Evolutionary conservation across 352 stramenopile genomes (phyloP).

Genomic region (Pythium angustatum): DNA sequence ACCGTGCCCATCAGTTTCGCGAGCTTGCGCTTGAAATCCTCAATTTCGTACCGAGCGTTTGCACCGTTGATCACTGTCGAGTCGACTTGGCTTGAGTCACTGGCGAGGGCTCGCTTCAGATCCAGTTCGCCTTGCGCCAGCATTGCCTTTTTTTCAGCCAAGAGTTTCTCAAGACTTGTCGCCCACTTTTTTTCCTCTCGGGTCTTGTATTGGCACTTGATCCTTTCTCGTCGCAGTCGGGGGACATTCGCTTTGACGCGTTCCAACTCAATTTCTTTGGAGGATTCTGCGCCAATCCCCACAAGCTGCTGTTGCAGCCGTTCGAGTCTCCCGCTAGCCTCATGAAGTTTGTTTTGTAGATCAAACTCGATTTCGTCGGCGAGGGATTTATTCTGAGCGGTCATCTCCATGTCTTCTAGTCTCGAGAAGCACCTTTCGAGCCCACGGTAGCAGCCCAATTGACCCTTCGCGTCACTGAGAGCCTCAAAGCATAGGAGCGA

Average conservation of each 20-base stretch:
- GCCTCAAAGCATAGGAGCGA: conserved; percentile 57
- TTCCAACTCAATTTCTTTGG: conserved; percentile 61
- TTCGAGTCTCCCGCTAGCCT: conserved; percentile 39
- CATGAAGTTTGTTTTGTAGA: conserved; percentile 49
- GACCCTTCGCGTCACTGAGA: conserved; percentile 39
- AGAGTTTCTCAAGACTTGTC: conserved; percentile 50
- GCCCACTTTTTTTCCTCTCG: conserved; percentile 59
- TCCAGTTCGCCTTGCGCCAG: conserved; percentile 61
- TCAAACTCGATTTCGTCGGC: conserved; percentile 73
- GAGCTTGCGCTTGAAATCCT: conserved; percentile 79
- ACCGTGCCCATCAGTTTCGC: conserved; percentile 66
- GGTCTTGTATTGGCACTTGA: conserved; percentile 56
- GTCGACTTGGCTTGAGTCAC: conserved; percentile 66
- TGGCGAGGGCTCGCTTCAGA: conserved; percentile 63
- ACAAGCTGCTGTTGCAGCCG: conserved; percentile 59
- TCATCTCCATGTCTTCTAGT: conserved; percentile 58
- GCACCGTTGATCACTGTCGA: conserved; percentile 61
- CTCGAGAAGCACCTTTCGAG: conserved; percentile 49
- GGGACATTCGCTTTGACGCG: conserved; percentile 69
- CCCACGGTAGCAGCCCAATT: conserved; percentile 59
- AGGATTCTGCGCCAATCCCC: conserved; percentile 58
- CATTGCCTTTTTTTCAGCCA: conserved; percentile 57
- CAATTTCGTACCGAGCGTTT: conserved; percentile 64
- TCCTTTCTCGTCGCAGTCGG: conserved; percentile 53
- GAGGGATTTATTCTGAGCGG: conserved; percentile 39